These are phyloP conservation scores for Wallacemonas sp. DNA, from an alignment of 208 protist genomes.

Conservation along the genomic window DNA sequence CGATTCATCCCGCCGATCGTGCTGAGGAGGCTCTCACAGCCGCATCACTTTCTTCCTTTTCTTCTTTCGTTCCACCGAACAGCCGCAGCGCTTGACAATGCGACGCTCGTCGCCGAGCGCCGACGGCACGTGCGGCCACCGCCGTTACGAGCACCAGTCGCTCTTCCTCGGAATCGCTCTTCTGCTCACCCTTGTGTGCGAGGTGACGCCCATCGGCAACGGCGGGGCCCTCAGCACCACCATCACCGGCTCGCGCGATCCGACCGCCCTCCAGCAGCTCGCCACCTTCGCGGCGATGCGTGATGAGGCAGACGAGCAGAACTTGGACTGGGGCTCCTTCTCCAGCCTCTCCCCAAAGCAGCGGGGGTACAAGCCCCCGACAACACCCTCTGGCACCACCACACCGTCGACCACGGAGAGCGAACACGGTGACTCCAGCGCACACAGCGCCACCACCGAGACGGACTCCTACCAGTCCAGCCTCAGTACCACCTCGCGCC, in stretches of 20 bases:
- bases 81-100: no score
- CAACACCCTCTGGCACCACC: not conserved
- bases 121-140: no score
- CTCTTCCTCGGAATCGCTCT: slow-evolving; percentile 36
- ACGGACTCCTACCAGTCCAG: not conserved
- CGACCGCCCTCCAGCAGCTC: slow-evolving; percentile 61
- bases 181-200: slow-evolving; percentile 30
- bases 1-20: no score
- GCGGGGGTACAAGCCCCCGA: slow-evolving; percentile 5
- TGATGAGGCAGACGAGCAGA: slow-evolving; percentile 63
- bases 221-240: slow-evolving; percentile 44
- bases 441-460: not conserved
- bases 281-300: slow-evolving; percentile 62
- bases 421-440: slow-evolving; percentile 17
- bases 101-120: no score
- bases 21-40: no score
- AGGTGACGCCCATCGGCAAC: slow-evolving; percentile 16
- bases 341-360: not conserved
- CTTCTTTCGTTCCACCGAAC: no score
- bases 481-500: slow-evolving; percentile 2
- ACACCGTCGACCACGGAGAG: not conserved
- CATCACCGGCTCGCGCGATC: slow-evolving; percentile 36
- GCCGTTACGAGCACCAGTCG: no score
- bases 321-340: slow-evolving; percentile 61
- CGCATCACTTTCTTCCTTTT: no score